Evolutionary conservation across 2,329 filamentous ascomycete species (phyloP).

Genomic region (Ophiostoma quercus): DNA sequence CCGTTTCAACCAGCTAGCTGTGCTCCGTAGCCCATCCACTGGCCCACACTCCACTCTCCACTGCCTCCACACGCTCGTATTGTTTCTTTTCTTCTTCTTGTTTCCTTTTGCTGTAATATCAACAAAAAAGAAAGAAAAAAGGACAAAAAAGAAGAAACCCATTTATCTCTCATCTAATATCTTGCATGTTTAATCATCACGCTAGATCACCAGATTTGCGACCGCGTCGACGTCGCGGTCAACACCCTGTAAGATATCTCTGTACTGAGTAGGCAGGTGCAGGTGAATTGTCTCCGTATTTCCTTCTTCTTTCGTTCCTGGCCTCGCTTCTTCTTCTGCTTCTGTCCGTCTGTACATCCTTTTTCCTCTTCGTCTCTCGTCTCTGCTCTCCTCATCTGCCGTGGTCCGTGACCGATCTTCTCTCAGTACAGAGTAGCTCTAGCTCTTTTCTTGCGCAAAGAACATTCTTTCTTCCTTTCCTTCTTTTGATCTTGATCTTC

Average conservation of each 20-base stretch:
- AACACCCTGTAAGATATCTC: too few relatives aligned
- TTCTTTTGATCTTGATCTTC: too few relatives aligned
- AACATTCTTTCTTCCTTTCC: too few relatives aligned
- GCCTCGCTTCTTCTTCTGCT: background rate
- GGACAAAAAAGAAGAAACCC: too few relatives aligned
- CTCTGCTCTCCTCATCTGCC: background rate
- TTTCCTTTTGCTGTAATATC: background rate
- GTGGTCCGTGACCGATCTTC: conserved; percentile 4
- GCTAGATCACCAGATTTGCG: conserved; percentile 12
- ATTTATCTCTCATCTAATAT: too few relatives aligned
- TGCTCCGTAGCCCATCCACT: background rate
- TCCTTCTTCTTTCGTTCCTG: background rate
- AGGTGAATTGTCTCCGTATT: background rate
- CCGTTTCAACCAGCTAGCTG: conserved; percentile 6
- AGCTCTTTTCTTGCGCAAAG: background rate
- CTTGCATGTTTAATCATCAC: background rate
- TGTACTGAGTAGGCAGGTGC: too few relatives aligned
- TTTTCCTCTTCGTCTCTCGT: background rate
- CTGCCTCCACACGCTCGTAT: background rate
- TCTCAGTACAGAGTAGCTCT: too few relatives aligned
- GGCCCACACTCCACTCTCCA: background rate
- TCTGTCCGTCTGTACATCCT: background rate
- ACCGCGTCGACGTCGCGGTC: background rate
- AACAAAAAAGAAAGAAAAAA: too few relatives aligned
- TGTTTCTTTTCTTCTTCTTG: background rate